Base-by-base conservation (phyloP, 2,329 filamentous ascomycete genomes). In the Tothia fuscella region DNA sequence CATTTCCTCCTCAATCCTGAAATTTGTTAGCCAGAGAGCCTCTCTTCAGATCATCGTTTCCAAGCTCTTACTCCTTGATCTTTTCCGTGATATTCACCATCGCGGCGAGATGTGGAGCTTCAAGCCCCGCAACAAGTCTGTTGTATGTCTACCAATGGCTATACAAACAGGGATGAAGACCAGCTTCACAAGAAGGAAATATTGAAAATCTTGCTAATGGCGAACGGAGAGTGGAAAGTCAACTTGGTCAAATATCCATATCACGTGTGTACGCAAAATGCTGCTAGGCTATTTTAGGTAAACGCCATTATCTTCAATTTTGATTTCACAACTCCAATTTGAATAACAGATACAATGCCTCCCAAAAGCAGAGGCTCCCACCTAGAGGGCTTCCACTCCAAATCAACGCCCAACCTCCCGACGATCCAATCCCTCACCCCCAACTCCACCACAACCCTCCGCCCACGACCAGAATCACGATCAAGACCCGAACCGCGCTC, bases 1-100 rank as follows among this genome's bases (percentile, higher is more conserved):
- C 91, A 98, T 98, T 81, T 98, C 91, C 67, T 94, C 88, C 76
- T 98, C 91, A 57, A 98, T 98, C 79, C 89, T 95, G 50, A 33
- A 22, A 6, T 38, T 19, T 12, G 31, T 30, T 43, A 42, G 32
- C 38, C 14, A 37, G 31, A 41, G 35, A 24, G 4, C 21, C 16
- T 6, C 13, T 31, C 17, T 13, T 19, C 13, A 2, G 19, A n/a
- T 3, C 6, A 20, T 16, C 14, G 6, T 7, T 17, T 16, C 12
- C n/a, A 19, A 37, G 14, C 7, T 10, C 80, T 57, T 66, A 94
- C 89, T 96, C 91, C 74, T 98, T 98, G 70, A 98, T 98, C 75
- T 94, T 96, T 43, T 98, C 93, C 51, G 91, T 96, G 52, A 98
- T 98, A 70, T 96, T 96, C 64, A 96, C 91, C 91, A 98, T 98